Percentiles rank a stretch among this genome's conserved stretches.
phyloP scores from a whole-genome alignment of 371 early-diverging fungal species.

The Hamiltosporidium tvaerminnensis region DNA sequence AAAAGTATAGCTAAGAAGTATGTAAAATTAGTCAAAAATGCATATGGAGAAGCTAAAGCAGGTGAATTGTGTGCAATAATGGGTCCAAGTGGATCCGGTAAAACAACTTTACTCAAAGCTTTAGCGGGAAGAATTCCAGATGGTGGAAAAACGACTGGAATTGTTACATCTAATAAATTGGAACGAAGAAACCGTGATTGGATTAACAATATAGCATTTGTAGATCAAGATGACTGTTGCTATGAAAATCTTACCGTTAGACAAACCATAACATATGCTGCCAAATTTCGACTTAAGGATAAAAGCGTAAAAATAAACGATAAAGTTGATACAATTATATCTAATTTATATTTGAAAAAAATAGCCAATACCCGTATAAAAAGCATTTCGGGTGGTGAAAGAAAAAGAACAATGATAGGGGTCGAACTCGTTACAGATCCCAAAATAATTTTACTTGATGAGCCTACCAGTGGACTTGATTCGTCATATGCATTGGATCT shows the following conservation, averaged over 20 bases:
- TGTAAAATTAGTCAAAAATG: no score
- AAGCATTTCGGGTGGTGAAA: not conserved
- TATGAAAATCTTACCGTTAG: slow-evolving; percentile 13
- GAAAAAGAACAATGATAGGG: not conserved
- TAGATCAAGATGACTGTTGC: slow-evolving; percentile 29
- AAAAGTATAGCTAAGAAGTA: no score
- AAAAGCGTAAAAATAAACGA: slow-evolving; percentile 8
- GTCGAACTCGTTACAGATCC: not conserved
- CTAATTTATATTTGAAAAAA: not conserved
- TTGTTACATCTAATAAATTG: slow-evolving; percentile 15
- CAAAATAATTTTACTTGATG: not conserved
- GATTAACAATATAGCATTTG: slow-evolving; percentile 19
- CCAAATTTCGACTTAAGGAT: slow-evolving; percentile 13
- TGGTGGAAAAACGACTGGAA: slow-evolving; percentile 17
- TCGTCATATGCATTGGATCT: no score
- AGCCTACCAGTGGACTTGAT: not conserved
- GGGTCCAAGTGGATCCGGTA: no score
- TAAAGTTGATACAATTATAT: not conserved
- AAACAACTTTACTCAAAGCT: slow-evolving; percentile 26
- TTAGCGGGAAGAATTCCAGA: slow-evolving; percentile 24
- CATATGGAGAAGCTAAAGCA: not conserved
- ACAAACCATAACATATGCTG: slow-evolving; percentile 31
- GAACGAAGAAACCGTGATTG: slow-evolving; percentile 12
- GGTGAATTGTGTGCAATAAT: no score
- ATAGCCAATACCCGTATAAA: not conserved